Conservation (phyloP, 176 grass and related monocot genomes). For the Pharus latifolius region DNA sequence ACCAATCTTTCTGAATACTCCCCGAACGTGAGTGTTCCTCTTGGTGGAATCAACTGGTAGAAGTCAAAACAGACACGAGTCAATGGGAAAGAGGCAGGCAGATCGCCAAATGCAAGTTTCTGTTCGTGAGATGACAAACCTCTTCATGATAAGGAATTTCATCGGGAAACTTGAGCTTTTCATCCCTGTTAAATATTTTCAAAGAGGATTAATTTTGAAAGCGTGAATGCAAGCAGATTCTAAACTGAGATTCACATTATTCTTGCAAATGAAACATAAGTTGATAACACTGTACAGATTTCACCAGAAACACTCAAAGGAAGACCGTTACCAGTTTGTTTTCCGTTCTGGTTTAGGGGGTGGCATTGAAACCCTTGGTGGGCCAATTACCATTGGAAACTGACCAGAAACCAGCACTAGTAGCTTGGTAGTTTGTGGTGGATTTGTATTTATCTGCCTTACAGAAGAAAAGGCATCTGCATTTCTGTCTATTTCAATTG, state of each 20-base stretch:
- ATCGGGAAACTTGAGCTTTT: constrained; percentile 54
- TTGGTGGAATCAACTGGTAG: constrained; percentile 60
- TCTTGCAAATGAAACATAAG: too few species aligned
- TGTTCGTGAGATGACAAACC: constrained; percentile 25
- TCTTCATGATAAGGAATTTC: constrained; percentile 70
- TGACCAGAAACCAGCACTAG: too few species aligned
- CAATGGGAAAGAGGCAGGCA: not conserved
- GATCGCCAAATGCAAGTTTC: not conserved
- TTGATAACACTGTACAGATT: not conserved
- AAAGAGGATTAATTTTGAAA: not conserved
- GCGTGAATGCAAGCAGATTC: not conserved
- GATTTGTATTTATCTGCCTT: too few species aligned
- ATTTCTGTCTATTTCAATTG: too few species aligned
- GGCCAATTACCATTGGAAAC: too few species aligned
- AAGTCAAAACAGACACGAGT: not conserved
- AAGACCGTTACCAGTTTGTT: too few species aligned
- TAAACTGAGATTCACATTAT: too few species aligned
- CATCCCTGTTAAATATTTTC: constrained; percentile 44
- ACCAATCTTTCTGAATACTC: constrained; percentile 73
- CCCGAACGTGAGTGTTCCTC: constrained; percentile 67
- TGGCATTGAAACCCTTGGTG: too few species aligned
- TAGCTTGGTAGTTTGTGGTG: too few species aligned
- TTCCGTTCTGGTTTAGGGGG: too few species aligned
- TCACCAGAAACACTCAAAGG: too few species aligned
- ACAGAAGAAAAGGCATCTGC: too few species aligned